Evolutionary conservation across 1,284 basidiomycete genomes (phyloP), one percentile per base, ranked within the genome.

Genomic region (Ganoderma multipileum): DNA sequence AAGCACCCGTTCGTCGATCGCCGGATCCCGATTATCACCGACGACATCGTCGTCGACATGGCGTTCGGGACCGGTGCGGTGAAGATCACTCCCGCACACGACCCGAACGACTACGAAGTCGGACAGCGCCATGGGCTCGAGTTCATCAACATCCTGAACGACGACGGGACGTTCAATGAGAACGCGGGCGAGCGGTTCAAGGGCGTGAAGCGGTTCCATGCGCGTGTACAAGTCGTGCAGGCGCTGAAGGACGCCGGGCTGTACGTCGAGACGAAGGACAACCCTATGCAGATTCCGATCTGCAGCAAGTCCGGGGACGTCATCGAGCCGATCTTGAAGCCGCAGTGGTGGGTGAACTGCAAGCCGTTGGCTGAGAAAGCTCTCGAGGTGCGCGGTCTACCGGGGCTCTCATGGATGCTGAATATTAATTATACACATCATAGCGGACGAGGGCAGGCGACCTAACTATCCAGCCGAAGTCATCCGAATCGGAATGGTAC

Each of bases 41-140:
- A 99, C 78, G 83, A 86, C 52, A 79, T 82, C 66, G 85, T 86
- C 65, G 97, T 98, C 72, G 97, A 99, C 80, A 98, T 96, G 92
- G 88, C 89, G 50, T 99, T 99, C 75, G 98, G 98, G 65, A 99
- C 98, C 33, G 98, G 98, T 82, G 98, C 97, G 6, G 97, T 99
- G 69, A 99, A 99, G 85, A 99, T 99, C 79, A 99, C 98, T 0
- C 98, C 98, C n/a, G 98, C 97, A 0, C 98, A 99, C 79, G 98
- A 99, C 80, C 93, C 91, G 44, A 98, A 98, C 79, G 97, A 99
- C 87, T 99, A 98, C 81, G 96, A 97, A 76, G 96, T 97, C 74
- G 98, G 96, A 39, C 79, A 90, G 77, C 85, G 97, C 58, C 96
- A 99, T 81, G 90, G 93, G 14, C 86, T 99, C 57, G 91, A 95